Conservation (phyloP, 768 basidiomycete species). For the Galerina marginata region DNA sequence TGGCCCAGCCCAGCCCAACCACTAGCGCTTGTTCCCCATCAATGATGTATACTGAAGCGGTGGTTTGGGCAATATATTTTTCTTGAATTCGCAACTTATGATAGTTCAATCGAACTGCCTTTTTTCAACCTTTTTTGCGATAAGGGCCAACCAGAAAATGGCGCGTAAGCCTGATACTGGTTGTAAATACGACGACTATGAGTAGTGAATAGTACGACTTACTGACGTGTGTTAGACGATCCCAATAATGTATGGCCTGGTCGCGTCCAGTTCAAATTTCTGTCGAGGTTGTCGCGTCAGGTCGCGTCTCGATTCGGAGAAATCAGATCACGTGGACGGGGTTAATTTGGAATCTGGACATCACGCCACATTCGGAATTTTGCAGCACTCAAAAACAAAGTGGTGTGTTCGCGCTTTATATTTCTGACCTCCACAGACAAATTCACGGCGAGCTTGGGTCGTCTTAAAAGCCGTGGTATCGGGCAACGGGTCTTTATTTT, state of each 20-base stretch:
- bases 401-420: slow-evolving; percentile 20
- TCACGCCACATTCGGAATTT: slow-evolving; percentile 29
- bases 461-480: slow-evolving; percentile 3
- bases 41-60: no score
- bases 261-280: neutral
- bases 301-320: no score
- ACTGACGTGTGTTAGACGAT: no score
- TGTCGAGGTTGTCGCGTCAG: no score
- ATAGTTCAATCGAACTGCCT: no score
- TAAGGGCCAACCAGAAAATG: no score
- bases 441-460: neutral
- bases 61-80: no score
- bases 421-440: slow-evolving; percentile 7
- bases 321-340: neutral
- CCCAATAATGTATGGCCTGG: neutral
- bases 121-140: no score
- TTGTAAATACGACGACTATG: neutral
- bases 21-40: no score
- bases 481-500: neutral
- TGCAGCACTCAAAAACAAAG: slow-evolving; percentile 18
- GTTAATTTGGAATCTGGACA: slow-evolving; percentile 1
- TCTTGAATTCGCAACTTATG: no score
- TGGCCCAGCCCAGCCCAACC: no score
- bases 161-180: neutral
- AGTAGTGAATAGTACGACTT: no score